A percentile compares a stretch with the other conserved stretches of the same genome.
Evolutionary conservation across 331 rosid species (phyloP).

Genomic region (Erythrophleum ivorense): DNA sequence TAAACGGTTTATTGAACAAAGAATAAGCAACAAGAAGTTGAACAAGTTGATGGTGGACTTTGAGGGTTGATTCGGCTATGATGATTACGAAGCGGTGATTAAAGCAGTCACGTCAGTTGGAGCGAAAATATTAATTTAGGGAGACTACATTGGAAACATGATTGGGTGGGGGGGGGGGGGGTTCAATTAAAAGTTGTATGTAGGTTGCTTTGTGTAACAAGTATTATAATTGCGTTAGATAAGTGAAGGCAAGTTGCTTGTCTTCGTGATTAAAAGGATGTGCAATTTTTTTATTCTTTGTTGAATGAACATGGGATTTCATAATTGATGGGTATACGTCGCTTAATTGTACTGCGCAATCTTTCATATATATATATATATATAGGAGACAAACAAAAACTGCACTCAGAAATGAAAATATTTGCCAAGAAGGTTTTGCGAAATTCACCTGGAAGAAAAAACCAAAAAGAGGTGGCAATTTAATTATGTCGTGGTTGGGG

Average conservation of each 20-base stretch:
- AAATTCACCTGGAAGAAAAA: too few relatives aligned
- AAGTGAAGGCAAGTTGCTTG: neutral
- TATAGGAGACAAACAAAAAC: too few relatives aligned
- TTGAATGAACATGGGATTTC: neutral
- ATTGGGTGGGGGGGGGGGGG: neutral
- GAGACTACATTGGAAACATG: constrained; percentile 6
- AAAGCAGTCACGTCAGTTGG: neutral
- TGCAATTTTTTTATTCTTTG: neutral
- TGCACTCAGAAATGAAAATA: too few relatives aligned
- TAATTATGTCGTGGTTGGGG: too few relatives aligned
- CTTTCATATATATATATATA: too few relatives aligned
- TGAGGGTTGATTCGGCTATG: constrained; percentile 34
- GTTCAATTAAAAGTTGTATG: constrained; percentile 20
- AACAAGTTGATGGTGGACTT: constrained; percentile 77
- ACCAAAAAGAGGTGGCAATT: too few relatives aligned
- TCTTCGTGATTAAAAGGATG: neutral
- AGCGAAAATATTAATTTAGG: neutral
- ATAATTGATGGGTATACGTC: neutral
- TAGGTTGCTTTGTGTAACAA: constrained; percentile 30
- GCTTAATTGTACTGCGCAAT: too few relatives aligned
- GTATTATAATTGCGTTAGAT: neutral
- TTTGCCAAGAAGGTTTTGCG: too few relatives aligned
- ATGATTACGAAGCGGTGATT: neutral
- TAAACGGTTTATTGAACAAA: constrained; percentile 57
- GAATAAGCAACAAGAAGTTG: constrained; percentile 86